Percentiles rank a stretch among this genome's conserved stretches.
Conservation (phyloP, 306 rosid genomes). For the Canavalia ensiformis region DNA sequence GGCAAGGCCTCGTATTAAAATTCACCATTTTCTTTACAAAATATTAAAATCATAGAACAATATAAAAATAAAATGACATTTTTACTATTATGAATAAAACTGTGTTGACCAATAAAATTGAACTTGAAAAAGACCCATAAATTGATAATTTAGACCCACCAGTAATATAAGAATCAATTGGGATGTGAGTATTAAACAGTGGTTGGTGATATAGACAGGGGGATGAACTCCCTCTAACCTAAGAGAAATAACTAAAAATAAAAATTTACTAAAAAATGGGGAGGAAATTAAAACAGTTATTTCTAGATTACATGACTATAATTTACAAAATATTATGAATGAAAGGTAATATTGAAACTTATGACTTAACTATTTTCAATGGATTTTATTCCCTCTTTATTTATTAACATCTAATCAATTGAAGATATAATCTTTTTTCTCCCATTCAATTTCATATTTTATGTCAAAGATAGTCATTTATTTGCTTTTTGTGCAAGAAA, state of each 20-base stretch:
- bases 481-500: neutral
- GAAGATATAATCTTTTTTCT: neutral
- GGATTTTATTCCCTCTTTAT: neutral
- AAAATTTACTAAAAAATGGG: neutral
- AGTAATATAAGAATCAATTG: too few species aligned
- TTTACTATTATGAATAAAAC: neutral
- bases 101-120: too few species aligned
- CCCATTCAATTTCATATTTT: neutral
- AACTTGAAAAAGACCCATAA: too few species aligned
- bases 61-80: neutral
- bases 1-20: neutral
- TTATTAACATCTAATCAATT: neutral
- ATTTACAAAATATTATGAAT: neutral
- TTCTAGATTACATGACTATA: too few species aligned
- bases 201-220: too few species aligned
- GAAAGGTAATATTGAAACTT: neutral
- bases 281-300: neutral
- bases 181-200: too few species aligned
- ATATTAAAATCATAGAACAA: neutral
- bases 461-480: neutral
- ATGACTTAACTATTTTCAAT: neutral
- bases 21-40: neutral
- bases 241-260: neutral
- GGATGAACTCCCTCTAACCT: neutral
- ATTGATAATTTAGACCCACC: too few species aligned